These are phyloP conservation scores for Puccinia polysora DNA, from an alignment of 1,284 basidiomycete species.

Conservation along the genomic window DNA sequence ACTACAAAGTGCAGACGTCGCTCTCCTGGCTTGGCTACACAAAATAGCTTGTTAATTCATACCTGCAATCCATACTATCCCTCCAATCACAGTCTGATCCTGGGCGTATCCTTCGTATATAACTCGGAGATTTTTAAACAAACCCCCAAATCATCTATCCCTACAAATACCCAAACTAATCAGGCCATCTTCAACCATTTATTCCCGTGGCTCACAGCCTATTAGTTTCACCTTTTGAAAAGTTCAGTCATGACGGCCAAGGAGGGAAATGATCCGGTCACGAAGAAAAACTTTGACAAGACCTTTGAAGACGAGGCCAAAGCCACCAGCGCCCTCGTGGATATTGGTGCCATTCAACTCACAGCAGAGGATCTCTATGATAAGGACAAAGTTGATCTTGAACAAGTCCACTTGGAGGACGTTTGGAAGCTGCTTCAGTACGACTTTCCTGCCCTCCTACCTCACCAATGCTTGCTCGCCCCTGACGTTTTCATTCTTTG, in stretches of 20 bases:
- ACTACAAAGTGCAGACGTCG: too few relatives aligned
- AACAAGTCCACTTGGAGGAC: conserved; percentile 92
- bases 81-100: too few relatives aligned
- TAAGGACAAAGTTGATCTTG: conserved; percentile 98
- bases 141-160: too few relatives aligned
- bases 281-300: conserved; percentile 38
- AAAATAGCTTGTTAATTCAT: too few relatives aligned
- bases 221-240: too few relatives aligned
- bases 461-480: not conserved
- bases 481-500: not conserved
- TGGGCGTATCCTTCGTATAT: too few relatives aligned
- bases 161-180: too few relatives aligned
- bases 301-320: conserved; percentile 43
- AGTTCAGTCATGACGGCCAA: not conserved
- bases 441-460: conserved; percentile 49
- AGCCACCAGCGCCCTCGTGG: conserved; percentile 53
- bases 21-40: too few relatives aligned
- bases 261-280: conserved; percentile 8
- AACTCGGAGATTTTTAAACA: too few relatives aligned
- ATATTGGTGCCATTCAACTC: conserved; percentile 65
- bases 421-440: conserved; percentile 94
- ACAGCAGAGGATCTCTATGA: conserved; percentile 92
- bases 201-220: too few relatives aligned
- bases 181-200: too few relatives aligned
- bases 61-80: too few relatives aligned